Evolutionary conservation across 495 filamentous ascomycete genomes (phyloP).

Genomic region (Podospora pseudopauciseta): DNA sequence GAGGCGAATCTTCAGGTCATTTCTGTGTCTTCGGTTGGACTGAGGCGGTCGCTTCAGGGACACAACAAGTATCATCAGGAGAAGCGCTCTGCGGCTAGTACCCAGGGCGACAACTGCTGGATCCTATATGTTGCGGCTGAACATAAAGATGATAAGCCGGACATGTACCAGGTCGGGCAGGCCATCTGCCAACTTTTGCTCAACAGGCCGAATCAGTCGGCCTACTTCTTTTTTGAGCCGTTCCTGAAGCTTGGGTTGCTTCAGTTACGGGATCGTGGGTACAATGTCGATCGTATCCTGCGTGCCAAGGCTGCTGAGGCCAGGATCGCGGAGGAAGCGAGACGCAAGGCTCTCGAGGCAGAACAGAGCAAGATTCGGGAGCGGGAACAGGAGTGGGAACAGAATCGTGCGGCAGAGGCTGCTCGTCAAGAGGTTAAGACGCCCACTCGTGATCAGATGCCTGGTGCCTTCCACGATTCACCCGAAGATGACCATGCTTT

Average conservation of each 20-base stretch:
- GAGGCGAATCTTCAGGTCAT: slow-evolving; percentile 80
- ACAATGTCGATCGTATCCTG: slow-evolving; percentile 92
- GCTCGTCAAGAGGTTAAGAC: slow-evolving; percentile 29
- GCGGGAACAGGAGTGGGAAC: slow-evolving; percentile 53
- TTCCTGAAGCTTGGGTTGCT: slow-evolving; percentile 73
- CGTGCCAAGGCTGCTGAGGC: slow-evolving; percentile 79
- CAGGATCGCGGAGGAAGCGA: slow-evolving; percentile 75
- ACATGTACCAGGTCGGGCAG: slow-evolving; percentile 85
- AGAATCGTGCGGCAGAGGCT: slow-evolving; percentile 27
- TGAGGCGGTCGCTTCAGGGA: slow-evolving; percentile 68
- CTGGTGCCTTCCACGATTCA: slow-evolving; percentile 57
- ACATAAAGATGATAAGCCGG: slow-evolving; percentile 53
- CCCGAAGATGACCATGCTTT: slow-evolving; percentile 41
- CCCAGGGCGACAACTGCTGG: slow-evolving; percentile 30
- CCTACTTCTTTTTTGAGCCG: slow-evolving; percentile 80
- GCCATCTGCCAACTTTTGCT: slow-evolving; percentile 76
- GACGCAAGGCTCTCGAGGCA: slow-evolving; percentile 70
- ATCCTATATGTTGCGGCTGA: slow-evolving; percentile 52
- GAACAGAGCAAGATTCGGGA: slow-evolving; percentile 65
- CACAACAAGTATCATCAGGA: slow-evolving; percentile 62
- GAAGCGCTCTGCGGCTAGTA: slow-evolving; percentile 61
- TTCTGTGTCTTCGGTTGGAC: slow-evolving; percentile 66
- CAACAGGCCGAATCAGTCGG: slow-evolving; percentile 77
- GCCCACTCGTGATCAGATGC: slow-evolving; percentile 26
- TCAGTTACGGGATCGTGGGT: slow-evolving; percentile 75